These are phyloP conservation scores for Beta macrorhiza DNA, from an alignment of 179 eudicot species.

Conservation along the genomic window DNA sequence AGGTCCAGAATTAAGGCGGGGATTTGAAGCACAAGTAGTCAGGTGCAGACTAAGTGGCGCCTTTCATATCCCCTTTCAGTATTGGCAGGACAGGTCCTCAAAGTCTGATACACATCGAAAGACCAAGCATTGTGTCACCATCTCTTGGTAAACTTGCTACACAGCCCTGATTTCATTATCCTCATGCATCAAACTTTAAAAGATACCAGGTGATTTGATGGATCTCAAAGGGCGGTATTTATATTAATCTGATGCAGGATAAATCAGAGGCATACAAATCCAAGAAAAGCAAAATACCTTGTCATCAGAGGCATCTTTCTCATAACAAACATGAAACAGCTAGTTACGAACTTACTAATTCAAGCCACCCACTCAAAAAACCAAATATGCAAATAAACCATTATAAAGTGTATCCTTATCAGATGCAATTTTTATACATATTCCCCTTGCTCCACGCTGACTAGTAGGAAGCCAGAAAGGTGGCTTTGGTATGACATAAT, in stretches of 20 bases:
- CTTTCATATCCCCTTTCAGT: neutral
- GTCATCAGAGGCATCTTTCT: neutral
- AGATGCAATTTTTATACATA: neutral
- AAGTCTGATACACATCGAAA: neutral
- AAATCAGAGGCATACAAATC: neutral
- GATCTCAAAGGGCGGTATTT: neutral
- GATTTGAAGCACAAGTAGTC: neutral
- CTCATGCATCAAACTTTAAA: neutral
- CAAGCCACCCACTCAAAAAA: constrained; percentile 12
- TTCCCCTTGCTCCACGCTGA: neutral
- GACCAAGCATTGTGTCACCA: neutral
- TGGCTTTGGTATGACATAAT: neutral
- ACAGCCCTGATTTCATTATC: neutral
- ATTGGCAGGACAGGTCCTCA: neutral
- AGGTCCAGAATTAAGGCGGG: neutral
- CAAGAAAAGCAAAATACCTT: neutral
- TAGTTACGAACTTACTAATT: neutral
- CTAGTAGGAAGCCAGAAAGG: neutral
- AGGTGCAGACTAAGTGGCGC: neutral
- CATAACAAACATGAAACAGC: neutral
- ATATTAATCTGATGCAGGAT: neutral
- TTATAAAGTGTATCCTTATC: neutral
- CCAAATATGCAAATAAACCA: neutral
- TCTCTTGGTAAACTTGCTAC: neutral
- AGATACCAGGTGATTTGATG: neutral